These are phyloP conservation scores for Eimeria brunetti DNA, from an alignment of 169 alveolate species.

Conservation along the genomic window DNA sequence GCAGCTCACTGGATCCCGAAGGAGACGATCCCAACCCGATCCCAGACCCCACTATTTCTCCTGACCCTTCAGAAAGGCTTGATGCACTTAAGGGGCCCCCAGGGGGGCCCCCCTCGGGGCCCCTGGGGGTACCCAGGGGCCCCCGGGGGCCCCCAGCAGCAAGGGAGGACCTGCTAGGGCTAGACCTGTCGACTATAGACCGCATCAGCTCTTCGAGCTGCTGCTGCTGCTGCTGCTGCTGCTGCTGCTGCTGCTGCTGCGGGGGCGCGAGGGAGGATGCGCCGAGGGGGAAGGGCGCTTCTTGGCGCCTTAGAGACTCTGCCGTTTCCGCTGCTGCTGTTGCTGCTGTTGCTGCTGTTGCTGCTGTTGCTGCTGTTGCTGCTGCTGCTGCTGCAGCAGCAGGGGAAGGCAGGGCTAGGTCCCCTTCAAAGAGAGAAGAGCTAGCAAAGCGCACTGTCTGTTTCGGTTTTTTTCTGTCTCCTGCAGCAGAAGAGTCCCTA, in stretches of 20 bases:
- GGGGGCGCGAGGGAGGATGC: neutral
- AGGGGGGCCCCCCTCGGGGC: neutral
- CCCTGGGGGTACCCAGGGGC: neutral
- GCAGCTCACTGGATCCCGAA: neutral
- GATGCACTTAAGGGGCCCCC: neutral
- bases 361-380: conserved; percentile 9
- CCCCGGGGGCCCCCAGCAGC: neutral
- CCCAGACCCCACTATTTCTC: neutral
- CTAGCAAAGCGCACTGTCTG: conserved; percentile 9
- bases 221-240: conserved; percentile 43
- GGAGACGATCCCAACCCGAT: neutral
- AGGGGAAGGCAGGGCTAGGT: neutral
- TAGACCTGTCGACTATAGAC: neutral
- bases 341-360: neutral
- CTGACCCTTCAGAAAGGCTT: neutral
- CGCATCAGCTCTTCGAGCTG: neutral
- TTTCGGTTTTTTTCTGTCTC: neutral
- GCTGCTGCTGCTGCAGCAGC: conserved; percentile 25
- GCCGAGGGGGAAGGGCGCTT: neutral
- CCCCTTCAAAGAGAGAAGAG: neutral
- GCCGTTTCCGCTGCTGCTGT: neutral
- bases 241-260: neutral
- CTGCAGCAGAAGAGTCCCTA: neutral
- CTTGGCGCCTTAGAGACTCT: neutral
- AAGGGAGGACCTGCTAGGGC: neutral